Conservation (phyloP, 2,329 filamentous ascomycete genomes). For the Xylaria sp. region DNA sequence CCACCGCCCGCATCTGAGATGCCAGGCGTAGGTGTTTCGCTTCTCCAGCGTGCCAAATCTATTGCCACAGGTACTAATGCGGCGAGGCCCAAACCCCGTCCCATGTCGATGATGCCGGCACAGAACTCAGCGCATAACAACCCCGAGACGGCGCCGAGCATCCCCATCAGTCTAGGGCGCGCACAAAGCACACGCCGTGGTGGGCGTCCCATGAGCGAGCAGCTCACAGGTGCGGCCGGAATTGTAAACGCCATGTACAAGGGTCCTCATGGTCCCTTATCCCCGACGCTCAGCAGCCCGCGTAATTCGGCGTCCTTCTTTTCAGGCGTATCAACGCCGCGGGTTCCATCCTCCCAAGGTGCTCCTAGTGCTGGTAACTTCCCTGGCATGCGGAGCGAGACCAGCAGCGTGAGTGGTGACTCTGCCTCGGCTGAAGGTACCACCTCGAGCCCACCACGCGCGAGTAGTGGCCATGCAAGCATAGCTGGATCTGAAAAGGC, state of each 20-base stretch:
- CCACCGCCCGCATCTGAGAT: conserved; percentile 65
- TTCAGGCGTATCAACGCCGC: conserved; percentile 38
- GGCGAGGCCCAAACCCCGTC: conserved; percentile 55
- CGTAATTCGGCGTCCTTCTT: conserved; percentile 71
- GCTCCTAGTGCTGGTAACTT: conserved; percentile 66
- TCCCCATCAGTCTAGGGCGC: conserved; percentile 68
- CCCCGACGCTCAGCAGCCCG: conserved; percentile 62
- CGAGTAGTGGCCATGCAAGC: conserved; percentile 43
- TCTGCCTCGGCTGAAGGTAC: conserved; percentile 59
- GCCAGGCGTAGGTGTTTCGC: conserved; percentile 53
- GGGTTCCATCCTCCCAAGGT: conserved; percentile 52
- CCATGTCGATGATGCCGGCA: conserved; percentile 62
- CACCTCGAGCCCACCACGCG: conserved; percentile 59
- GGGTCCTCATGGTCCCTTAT: conserved; percentile 68
- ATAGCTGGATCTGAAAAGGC: conserved; percentile 52
- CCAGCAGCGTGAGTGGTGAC: conserved; percentile 70
- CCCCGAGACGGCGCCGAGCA: conserved; percentile 76
- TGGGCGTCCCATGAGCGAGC: conserved; percentile 67
- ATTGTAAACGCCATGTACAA: conserved; percentile 92
- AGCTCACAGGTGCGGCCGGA: conserved; percentile 67
- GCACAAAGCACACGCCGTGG: conserved; percentile 59
- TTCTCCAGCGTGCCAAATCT: conserved; percentile 67
- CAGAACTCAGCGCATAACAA: conserved; percentile 59
- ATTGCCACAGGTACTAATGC: conserved; percentile 52
- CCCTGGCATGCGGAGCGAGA: conserved; percentile 72